Conservation (phyloP, 805 yeast genomes). For the Trichomonascus vanleenenianus region DNA sequence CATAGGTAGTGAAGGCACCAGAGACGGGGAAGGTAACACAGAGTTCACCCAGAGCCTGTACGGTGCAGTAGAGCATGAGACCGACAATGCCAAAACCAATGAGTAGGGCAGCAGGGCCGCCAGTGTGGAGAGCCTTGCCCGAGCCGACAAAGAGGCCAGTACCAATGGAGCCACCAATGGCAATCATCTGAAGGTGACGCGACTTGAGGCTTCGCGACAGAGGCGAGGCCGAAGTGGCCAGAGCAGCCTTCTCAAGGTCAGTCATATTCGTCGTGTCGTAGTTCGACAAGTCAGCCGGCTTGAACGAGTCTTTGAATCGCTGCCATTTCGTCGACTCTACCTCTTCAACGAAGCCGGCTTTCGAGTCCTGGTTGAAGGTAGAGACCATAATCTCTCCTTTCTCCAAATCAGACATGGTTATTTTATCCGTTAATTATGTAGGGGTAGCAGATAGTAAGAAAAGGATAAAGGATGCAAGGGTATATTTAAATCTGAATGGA, state of each 20-base stretch:
- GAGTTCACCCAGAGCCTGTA: slow-evolving; percentile 58
- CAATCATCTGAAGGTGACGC: slow-evolving; percentile 49
- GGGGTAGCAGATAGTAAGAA: neutral
- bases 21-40: slow-evolving; percentile 52
- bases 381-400: neutral
- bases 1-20: slow-evolving; percentile 49
- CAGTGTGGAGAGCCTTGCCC: slow-evolving; percentile 44
- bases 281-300: slow-evolving; percentile 32
- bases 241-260: slow-evolving; percentile 27
- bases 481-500: neutral
- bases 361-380: no score
- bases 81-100: slow-evolving; percentile 57
- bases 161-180: slow-evolving; percentile 73
- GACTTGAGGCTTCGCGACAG: slow-evolving; percentile 36
- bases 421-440: neutral
- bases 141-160: slow-evolving; percentile 66
- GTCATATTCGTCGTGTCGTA: slow-evolving; percentile 7
- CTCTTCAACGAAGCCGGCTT: slow-evolving; percentile 3
- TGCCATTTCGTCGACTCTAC: slow-evolving; percentile 13
- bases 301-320: slow-evolving; percentile 38
- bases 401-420: neutral
- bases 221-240: slow-evolving; percentile 48
- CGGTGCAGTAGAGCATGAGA: slow-evolving; percentile 50
- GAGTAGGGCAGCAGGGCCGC: slow-evolving; percentile 59
- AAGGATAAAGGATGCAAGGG: neutral